These are phyloP conservation scores for Teunomyces funiuensis DNA, from an alignment of 805 yeast species.

Conservation along the genomic window DNA sequence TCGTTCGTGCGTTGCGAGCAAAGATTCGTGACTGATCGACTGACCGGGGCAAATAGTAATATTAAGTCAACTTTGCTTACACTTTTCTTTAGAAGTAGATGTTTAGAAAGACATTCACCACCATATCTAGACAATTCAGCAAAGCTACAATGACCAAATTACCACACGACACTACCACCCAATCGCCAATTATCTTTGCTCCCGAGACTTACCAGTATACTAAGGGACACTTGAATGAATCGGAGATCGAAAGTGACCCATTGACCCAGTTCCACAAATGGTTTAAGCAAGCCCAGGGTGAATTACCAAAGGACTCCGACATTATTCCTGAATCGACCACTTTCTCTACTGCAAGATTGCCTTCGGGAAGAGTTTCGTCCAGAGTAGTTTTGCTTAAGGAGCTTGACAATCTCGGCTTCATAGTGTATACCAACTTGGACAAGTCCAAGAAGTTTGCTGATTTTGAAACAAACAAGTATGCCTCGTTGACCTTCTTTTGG, in stretches of 20 bases:
- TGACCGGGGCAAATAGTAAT: not conserved
- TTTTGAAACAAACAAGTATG: slow-evolving; percentile 68
- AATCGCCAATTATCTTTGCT: slow-evolving; percentile 55
- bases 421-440: slow-evolving; percentile 90
- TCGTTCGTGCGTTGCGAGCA: not conserved
- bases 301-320: slow-evolving; percentile 42
- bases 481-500: slow-evolving; percentile 90
- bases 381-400: slow-evolving; percentile 87
- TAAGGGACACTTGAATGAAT: slow-evolving; percentile 56
- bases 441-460: slow-evolving; percentile 80
- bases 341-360: slow-evolving; percentile 84
- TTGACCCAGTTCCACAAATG: slow-evolving; percentile 77
- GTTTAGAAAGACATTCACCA: not conserved
- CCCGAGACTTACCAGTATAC: slow-evolving; percentile 88
- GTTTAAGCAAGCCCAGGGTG: slow-evolving; percentile 53
- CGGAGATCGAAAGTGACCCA: slow-evolving; percentile 59
- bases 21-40: slow-evolving; percentile 2
- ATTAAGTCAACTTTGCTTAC: too few species aligned
- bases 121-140: not conserved
- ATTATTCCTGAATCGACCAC: slow-evolving; percentile 78
- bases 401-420: slow-evolving; percentile 79
- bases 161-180: slow-evolving; percentile 7
- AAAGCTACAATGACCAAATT: slow-evolving; percentile 1
- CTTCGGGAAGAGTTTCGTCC: slow-evolving; percentile 86
- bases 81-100: slow-evolving; percentile 1